Percentiles rank a stretch among this genome's conserved stretches.
Conservation (phyloP, 768 basidiomycete species). For the Psilocybe cubensis region DNA sequence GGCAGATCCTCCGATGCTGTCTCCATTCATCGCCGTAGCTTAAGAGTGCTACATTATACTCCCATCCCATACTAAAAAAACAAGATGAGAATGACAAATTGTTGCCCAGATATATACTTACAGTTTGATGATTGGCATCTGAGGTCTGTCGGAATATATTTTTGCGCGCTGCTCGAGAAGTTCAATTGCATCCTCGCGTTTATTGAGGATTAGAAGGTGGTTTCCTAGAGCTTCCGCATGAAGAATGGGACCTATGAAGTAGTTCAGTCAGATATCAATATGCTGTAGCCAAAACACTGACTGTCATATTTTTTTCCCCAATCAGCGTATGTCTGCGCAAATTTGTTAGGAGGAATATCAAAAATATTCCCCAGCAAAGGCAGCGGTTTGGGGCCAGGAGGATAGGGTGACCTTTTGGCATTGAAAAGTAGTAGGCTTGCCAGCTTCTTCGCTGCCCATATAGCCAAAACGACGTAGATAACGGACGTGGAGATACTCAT, state of each 20-base stretch:
- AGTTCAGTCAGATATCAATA: background rate
- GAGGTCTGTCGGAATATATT: conserved; percentile 4
- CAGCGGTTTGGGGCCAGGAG: conserved; percentile 19
- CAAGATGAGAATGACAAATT: background rate
- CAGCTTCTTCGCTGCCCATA: background rate
- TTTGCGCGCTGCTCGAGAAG: conserved; percentile 3
- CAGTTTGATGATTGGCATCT: conserved; percentile 7
- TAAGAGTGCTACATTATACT: conserved; percentile 2
- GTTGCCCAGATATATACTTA: background rate
- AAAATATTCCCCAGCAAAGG: conserved; percentile 19
- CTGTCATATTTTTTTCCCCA: conserved; percentile 23
- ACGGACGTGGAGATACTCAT: background rate
- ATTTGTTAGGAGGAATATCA: conserved; percentile 19
- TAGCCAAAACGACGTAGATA: background rate
- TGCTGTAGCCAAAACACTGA: background rate
- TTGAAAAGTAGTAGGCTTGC: background rate
- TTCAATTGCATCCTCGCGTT: conserved; percentile 11
- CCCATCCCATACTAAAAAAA: conserved; percentile 2
- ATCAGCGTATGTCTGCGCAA: conserved; percentile 12
- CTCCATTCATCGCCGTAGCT: conserved; percentile 6
- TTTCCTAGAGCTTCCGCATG: conserved; percentile 16
- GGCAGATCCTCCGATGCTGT: conserved; percentile 2
- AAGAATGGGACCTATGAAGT: conserved; percentile 19
- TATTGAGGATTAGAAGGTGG: conserved; percentile 18
- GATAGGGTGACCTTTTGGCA: conserved; percentile 11